Percentiles rank a stretch among this genome's conserved stretches.
Conservation (phyloP, 2,329 filamentous ascomycete species). For the Penicillium hordei region DNA sequence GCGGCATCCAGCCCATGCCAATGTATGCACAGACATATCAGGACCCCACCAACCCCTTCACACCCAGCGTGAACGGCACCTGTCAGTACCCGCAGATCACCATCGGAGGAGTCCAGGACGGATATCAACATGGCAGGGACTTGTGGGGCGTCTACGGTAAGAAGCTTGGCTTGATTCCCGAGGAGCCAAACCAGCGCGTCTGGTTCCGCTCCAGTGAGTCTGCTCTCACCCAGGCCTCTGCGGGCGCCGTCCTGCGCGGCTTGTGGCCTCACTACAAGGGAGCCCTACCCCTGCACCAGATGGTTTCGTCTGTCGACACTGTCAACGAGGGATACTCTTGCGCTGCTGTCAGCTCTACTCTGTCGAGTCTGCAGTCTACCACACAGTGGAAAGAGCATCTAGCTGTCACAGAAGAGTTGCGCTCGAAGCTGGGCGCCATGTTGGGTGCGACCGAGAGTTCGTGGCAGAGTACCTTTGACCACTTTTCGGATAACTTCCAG, state of each 20-base stretch:
- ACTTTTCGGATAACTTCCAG: slow-evolving; percentile 45
- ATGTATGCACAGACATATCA: slow-evolving; percentile 42
- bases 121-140: slow-evolving; percentile 40
- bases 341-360: slow-evolving; percentile 21
- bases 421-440: slow-evolving; percentile 32
- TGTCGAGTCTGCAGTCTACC: slow-evolving; percentile 31
- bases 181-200: slow-evolving; percentile 27
- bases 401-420: slow-evolving; percentile 31
- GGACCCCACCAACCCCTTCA: slow-evolving; percentile 38
- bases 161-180: slow-evolving; percentile 34
- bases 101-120: slow-evolving; percentile 40
- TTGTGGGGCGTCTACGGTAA: slow-evolving; percentile 36
- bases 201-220: slow-evolving; percentile 43
- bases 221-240: slow-evolving; percentile 37
- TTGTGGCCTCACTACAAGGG: slow-evolving; percentile 37
- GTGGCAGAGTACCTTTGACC: slow-evolving; percentile 41
- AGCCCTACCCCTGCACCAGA: slow-evolving; percentile 39
- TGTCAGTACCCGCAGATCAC: slow-evolving; percentile 45
- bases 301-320: slow-evolving; percentile 37
- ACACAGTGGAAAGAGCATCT: slow-evolving; percentile 39
- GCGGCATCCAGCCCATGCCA: slow-evolving; percentile 23
- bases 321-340: slow-evolving; percentile 41
- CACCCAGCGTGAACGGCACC: slow-evolving; percentile 33
- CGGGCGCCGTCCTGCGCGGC: slow-evolving; percentile 41
- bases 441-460: slow-evolving; percentile 30